Conservation (phyloP, 768 basidiomycete species). For the Pulveroboletus sp. region DNA sequence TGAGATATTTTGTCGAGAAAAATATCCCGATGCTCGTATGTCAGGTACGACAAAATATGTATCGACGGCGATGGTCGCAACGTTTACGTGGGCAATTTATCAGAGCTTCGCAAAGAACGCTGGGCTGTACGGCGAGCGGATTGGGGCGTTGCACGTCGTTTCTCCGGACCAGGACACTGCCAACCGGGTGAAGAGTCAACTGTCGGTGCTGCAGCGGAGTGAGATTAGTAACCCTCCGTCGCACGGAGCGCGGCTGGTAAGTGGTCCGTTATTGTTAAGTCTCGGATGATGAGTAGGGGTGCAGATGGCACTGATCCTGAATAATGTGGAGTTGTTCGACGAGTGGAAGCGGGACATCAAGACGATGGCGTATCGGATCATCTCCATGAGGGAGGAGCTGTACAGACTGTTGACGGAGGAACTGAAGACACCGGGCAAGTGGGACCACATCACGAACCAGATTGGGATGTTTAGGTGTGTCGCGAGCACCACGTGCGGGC, state of each 20-base stretch:
- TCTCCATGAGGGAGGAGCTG: constrained; percentile 82
- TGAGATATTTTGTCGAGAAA: constrained; percentile 77
- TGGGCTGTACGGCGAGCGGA: constrained; percentile 90
- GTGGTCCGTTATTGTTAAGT: constrained; percentile 20
- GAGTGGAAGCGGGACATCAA: constrained; percentile 89
- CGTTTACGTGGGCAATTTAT: constrained; percentile 8
- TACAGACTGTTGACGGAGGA: constrained; percentile 63
- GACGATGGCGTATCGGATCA: constrained; percentile 77
- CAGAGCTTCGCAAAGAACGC: constrained; percentile 98
- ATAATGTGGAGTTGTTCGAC: constrained; percentile 64
- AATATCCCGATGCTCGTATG: constrained; percentile 79
- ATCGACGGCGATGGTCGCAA: not conserved
- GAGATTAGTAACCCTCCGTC: constrained; percentile 95
- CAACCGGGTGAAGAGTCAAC: constrained; percentile 73
- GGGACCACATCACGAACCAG: constrained; percentile 94
- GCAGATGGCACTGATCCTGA: constrained; percentile 79
- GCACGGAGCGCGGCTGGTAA: constrained; percentile 83
- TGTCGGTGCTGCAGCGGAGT: constrained; percentile 87
- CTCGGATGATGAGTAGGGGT: not conserved
- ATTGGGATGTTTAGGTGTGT: constrained; percentile 96
- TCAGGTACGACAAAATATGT: constrained; percentile 50
- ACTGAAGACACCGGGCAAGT: constrained; percentile 83
- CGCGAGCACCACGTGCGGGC: not conserved
- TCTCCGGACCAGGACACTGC: constrained; percentile 60
- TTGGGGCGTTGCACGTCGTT: constrained; percentile 89